Evolutionary conservation across 148 eudicot species (phyloP), one percentile per base, ranked within the genome.

Genomic region (Camellia lanceoleosa): DNA sequence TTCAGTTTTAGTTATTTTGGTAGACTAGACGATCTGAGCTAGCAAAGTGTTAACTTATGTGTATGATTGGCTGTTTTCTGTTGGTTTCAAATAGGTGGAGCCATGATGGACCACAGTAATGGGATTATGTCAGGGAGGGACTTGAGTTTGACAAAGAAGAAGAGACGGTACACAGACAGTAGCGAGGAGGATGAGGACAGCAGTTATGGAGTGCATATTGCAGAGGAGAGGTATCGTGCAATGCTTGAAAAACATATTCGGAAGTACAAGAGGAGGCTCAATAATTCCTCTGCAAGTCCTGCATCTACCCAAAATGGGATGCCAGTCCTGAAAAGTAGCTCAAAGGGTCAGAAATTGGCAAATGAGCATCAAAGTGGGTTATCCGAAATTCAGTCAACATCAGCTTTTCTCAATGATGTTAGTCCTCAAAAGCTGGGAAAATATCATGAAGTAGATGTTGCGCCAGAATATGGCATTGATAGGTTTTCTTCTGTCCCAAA

Each of bases 221-320:
- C 95, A 2, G 99, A 96, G 87, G 98, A 93, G 76, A 85, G 78
- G 71, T 93, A 93, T 80, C 84, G 97, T 77, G 87, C 88, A 80
- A 93, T 96, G 98, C 86, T 93, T 76, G 97, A 97, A 71, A 95
- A 96, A 71, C 98, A 94, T 87, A 86, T 93, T 60, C 97, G 89
- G 68, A 96, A 87, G 86, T 91, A 90, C 80, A 96, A 87, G 84
- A 92, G 95, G 90, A 89, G 97, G 90, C 79, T 76, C 47, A 90
- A 85, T 64, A 91, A 84, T 87, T 78, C 93, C 46, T 91, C 97
- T 11, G 68, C 82, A 78, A 87, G 83, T 84, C 88, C 94, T 56
- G 87, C 86, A 20, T 60, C 97, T 69, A 79, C 85, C 51, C 91
- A 88, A 68, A 84, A 79, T n/a, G 90, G 84, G 44, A 78, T 81